Conservation (phyloP, 768 basidiomycete species). For the Boletus rubroflammeus region DNA sequence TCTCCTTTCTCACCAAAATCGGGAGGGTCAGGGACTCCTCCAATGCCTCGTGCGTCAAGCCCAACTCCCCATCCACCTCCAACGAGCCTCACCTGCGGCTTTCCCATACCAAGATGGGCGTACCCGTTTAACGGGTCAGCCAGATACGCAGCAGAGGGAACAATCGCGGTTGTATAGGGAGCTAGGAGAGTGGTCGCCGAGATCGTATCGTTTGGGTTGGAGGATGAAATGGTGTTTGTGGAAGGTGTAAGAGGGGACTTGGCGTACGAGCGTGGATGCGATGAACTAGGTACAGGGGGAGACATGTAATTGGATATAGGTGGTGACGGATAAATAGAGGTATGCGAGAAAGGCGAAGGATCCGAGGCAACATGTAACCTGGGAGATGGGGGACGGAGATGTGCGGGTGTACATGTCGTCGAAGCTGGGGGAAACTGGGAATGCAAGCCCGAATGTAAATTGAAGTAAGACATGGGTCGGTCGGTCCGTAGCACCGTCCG, state of each 20-base stretch:
- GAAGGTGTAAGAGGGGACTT: constrained; percentile 34
- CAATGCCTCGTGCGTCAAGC: constrained; percentile 73
- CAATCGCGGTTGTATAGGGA: constrained; percentile 60
- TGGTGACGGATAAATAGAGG: constrained; percentile 26
- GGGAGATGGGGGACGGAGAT: constrained; percentile 30
- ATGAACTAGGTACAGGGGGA: constrained; percentile 19
- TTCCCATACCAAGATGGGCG: constrained; percentile 75
- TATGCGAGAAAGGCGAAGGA: constrained; percentile 17
- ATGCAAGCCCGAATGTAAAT: constrained; percentile 1
- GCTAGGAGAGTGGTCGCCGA: constrained; percentile 55
- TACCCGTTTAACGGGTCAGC: constrained; percentile 85
- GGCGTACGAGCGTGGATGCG: constrained; percentile 13
- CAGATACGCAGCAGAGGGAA: constrained; percentile 66
- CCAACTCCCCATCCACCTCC: constrained; percentile 75
- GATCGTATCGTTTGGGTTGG: constrained; percentile 54
- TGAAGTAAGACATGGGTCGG: constrained; percentile 8
- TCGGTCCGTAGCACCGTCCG: constrained; percentile 24
- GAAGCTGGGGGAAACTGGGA: constrained; percentile 5
- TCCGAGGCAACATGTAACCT: constrained; percentile 23
- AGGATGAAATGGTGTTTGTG: constrained; percentile 36
- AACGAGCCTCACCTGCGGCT: constrained; percentile 77
- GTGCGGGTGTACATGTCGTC: constrained; percentile 19
- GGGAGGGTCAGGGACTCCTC: constrained; percentile 36
- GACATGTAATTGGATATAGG: constrained; percentile 24
- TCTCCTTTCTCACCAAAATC: constrained; percentile 19